These are phyloP conservation scores for Colletotrichum horii DNA, from an alignment of 2,329 filamentous ascomycete species.

Conservation along the genomic window DNA sequence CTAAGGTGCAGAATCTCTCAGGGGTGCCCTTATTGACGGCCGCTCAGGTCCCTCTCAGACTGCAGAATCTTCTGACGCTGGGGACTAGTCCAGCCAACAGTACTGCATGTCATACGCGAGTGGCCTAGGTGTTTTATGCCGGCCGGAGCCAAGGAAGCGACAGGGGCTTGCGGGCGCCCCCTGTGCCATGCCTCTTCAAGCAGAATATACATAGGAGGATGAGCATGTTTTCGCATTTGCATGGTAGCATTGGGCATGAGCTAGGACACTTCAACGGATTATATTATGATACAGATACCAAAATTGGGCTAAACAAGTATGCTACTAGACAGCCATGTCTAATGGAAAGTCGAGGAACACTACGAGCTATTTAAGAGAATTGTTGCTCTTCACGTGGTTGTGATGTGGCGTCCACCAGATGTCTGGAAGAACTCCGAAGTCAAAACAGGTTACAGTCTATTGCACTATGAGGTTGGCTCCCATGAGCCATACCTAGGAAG, in stretches of 20 bases:
- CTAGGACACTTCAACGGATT: neutral
- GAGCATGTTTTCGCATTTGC: neutral
- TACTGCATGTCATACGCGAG: neutral
- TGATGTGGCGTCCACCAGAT: neutral
- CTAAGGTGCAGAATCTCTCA: conserved; percentile 22
- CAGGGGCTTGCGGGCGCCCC: neutral
- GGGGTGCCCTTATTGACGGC: conserved; percentile 23
- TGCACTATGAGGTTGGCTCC: neutral
- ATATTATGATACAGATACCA: conserved; percentile 20
- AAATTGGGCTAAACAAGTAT: conserved; percentile 9
- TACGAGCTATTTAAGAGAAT: neutral
- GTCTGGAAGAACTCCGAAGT: neutral
- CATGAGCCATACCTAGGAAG: neutral
- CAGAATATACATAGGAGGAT: neutral
- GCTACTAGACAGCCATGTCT: conserved; percentile 1
- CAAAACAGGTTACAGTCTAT: neutral
- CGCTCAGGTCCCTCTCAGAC: conserved; percentile 25
- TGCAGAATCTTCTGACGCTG: conserved; percentile 24
- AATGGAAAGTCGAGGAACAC: neutral
- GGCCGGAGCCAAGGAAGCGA: neutral
- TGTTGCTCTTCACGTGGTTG: neutral
- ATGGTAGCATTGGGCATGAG: conserved; percentile 8
- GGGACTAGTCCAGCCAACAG: conserved; percentile 10
- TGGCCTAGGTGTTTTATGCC: neutral
- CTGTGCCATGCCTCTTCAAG: neutral